Conservation (phyloP, 2,329 filamentous ascomycete genomes). For the Aspergillus novoparasiticus region DNA sequence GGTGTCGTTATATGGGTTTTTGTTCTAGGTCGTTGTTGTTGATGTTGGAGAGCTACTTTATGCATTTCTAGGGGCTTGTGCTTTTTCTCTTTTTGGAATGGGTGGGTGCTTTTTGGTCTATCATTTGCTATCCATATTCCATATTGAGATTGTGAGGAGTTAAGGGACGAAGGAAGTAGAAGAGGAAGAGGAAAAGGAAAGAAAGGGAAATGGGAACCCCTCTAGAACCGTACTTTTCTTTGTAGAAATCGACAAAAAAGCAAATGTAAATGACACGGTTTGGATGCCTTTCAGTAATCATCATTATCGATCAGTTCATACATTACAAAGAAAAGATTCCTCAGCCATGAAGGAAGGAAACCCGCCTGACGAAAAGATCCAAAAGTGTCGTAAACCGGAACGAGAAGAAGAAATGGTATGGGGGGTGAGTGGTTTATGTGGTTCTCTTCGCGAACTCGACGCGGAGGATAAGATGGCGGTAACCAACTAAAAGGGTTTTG, state of each 20-base stretch:
- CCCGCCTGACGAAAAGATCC: conserved; percentile 34
- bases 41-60: too few species aligned
- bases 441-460: conserved; percentile 56
- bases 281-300: conserved; percentile 36
- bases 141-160: neutral
- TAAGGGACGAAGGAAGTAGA: neutral
- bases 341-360: conserved; percentile 28
- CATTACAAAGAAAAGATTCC: conserved; percentile 37
- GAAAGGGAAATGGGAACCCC: neutral
- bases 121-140: neutral
- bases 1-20: too few species aligned
- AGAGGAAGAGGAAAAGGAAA: neutral
- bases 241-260: conserved; percentile 15
- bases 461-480: conserved; percentile 55
- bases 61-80: neutral
- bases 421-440: conserved; percentile 31
- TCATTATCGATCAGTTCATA: conserved; percentile 39
- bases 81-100: neutral
- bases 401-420: conserved; percentile 15
- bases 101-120: neutral
- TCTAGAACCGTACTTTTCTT: neutral
- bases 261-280: conserved; percentile 33
- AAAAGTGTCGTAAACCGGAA: conserved; percentile 33
- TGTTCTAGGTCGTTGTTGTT: neutral
- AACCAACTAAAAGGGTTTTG: conserved; percentile 45